Evolutionary conservation across 257 asterid species (phyloP).

Genomic region (Petunia axillaris): DNA sequence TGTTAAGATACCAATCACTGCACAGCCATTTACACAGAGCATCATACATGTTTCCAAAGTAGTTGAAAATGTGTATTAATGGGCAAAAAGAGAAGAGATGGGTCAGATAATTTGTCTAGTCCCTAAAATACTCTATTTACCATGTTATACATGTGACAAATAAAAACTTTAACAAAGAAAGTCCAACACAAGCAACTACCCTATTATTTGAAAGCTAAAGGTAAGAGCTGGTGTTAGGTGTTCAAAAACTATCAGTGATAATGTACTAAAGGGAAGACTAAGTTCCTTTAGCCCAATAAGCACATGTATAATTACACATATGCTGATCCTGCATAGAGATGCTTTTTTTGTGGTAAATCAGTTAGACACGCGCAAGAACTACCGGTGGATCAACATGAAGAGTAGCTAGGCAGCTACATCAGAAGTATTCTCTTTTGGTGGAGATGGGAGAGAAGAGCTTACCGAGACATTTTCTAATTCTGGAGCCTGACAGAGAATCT

Average conservation of each 20-base stretch:
- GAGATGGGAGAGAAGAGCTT: conserved; percentile 29
- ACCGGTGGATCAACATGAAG: not conserved
- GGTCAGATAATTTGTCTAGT: conserved; percentile 19
- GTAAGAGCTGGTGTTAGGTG: not conserved
- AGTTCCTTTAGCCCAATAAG: not conserved
- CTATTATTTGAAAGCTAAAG: not conserved
- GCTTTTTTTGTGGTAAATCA: not conserved
- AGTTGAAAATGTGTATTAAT: not conserved
- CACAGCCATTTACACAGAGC: not conserved
- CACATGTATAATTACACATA: not conserved
- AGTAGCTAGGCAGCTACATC: conserved; percentile 17
- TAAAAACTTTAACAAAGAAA: not conserved
- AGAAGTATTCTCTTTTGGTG: not conserved
- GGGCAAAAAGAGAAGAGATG: not conserved
- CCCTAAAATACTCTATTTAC: not conserved
- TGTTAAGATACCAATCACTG: not conserved
- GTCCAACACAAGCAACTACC: conserved; percentile 9
- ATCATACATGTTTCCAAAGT: not conserved
- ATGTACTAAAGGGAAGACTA: not conserved
- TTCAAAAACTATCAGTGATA: conserved; percentile 5
- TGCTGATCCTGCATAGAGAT: not conserved
- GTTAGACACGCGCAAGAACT: conserved; percentile 13
- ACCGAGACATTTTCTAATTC: conserved; percentile 65
- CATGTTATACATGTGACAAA: conserved; percentile 2
- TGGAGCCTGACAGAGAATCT: conserved; percentile 78